These are phyloP conservation scores for Podospora appendiculata DNA, from an alignment of 495 filamentous ascomycete genomes.

Conservation along the genomic window DNA sequence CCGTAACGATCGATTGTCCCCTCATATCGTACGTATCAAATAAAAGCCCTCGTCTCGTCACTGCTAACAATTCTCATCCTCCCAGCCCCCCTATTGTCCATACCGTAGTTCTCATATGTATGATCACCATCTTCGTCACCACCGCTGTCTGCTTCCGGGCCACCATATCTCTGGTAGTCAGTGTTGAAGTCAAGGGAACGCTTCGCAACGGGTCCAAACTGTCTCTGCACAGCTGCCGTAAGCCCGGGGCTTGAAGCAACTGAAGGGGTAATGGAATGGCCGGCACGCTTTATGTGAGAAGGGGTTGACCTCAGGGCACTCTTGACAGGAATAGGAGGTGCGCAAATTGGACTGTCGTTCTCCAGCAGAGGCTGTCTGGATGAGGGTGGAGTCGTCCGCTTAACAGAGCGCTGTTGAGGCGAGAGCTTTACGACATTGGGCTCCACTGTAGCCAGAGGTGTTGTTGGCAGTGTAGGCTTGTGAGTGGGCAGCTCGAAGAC, in stretches of 20 bases:
- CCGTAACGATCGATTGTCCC: too few relatives aligned
- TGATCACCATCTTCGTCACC: constrained; percentile 16
- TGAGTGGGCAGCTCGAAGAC: constrained; percentile 9
- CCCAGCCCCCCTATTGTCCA: background rate
- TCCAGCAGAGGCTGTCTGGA: constrained; percentile 3
- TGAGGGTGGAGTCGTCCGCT: constrained; percentile 11
- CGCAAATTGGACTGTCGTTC: constrained; percentile 7
- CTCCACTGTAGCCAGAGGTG: constrained; percentile 15
- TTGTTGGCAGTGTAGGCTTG: constrained; percentile 11
- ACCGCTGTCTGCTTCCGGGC: background rate
- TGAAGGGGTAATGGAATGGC: constrained; percentile 8
- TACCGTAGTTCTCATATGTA: background rate
- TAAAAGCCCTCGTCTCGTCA: constrained; percentile 1
- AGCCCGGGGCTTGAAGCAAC: constrained; percentile 28
- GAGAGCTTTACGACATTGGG: constrained; percentile 16
- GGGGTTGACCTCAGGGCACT: constrained; percentile 15
- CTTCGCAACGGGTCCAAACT: constrained; percentile 20
- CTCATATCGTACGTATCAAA: background rate
- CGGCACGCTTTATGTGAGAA: constrained; percentile 10
- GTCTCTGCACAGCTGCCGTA: constrained; percentile 23
- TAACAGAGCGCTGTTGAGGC: constrained; percentile 7
- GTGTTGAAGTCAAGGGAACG: background rate
- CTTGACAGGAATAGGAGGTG: constrained; percentile 20
- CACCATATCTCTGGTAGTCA: constrained; percentile 7
- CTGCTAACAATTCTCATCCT: background rate